Base-by-base conservation (phyloP, 495 filamentous ascomycete species). In the Daldinia childiae region DNA sequence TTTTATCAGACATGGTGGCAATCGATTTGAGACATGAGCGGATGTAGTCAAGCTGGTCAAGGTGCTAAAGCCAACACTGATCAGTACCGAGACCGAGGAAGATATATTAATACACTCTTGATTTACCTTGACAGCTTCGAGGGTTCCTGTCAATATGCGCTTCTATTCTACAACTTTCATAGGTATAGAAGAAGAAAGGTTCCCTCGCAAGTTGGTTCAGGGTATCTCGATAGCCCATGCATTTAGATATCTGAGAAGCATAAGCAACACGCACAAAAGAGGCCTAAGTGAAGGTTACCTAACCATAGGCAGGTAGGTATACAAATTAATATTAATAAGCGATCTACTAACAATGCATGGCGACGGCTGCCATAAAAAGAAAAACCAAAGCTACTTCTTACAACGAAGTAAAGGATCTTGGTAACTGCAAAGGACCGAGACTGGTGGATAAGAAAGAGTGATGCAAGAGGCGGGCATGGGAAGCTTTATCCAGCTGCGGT, bases 1-100 rank as follows among this genome's bases (percentile, higher is more conserved):
- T 77, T 59, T 76, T 74, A 54, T 64, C 76, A 62, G 76, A 78
- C 76, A 78, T 78, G 52, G 32, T 56, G 56, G 24, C 38, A 30
- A 58, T 48, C 41, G 26, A 38, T 48, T 56, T 66, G 63, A 68
- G 54, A 65, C 70, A 71, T 70, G 50, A 39, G 59, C 41, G 30
- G 30, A 29, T 34, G 48, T 65, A 62, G 51, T 54, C 41, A n/a
- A 41, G 21, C 19, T 60, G 38, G 15, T 48, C 57, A 52, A 55
- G 48, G 32, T 29, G 19, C 61, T 58, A 62, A 12, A 34, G 36
- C 36, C 19, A 54, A 38, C n/a, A 34, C 21, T 39, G 8, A 41
- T 64, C 45, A 45, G 61, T 24, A 27, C 52, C 17, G 21, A 21
- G 36, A 27, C 52, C 17, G 21, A 21, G 36, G 55, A 27, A 43